A percentile compares a stretch with the other conserved stretches of the same genome.
Conservation (phyloP, 176 grass and related monocot genomes). For the Zea mays region DNA sequence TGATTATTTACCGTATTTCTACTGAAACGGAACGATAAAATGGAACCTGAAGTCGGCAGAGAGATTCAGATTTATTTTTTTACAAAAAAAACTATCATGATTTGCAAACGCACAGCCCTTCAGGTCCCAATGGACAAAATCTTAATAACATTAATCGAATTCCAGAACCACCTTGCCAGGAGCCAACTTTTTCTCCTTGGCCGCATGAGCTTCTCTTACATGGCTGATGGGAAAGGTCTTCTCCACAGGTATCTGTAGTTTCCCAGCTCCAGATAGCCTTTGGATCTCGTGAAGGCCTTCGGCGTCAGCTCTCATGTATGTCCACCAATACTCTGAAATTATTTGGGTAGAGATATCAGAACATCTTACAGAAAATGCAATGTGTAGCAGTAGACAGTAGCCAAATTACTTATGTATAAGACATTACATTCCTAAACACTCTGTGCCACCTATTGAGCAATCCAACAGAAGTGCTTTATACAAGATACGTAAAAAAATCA, state of each 20-base stretch:
- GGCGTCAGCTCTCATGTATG: constrained; percentile 92
- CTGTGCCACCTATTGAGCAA: constrained; percentile 2
- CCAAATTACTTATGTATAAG: constrained; percentile 7
- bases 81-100: constrained; percentile 20
- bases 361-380: constrained; percentile 20
- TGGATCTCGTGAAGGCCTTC: constrained; percentile 88
- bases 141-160: constrained; percentile 52
- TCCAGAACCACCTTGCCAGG: constrained; percentile 90
- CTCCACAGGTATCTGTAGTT: constrained; percentile 85
- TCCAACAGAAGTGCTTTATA: background rate
- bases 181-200: constrained; percentile 75
- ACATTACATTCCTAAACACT: background rate
- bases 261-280: constrained; percentile 63
- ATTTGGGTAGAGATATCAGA: constrained; percentile 18
- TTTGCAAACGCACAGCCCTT: constrained; percentile 40
- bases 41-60: constrained; percentile 15
- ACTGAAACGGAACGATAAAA: constrained; percentile 32
- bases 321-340: constrained; percentile 94
- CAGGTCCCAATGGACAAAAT: constrained; percentile 12
- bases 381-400: background rate
- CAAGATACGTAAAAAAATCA: background rate
- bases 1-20: constrained; percentile 47
- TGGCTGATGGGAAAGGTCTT: constrained; percentile 69
- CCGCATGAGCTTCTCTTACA: constrained; percentile 85
- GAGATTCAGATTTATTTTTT: constrained; percentile 8